These are phyloP conservation scores for Ceratobasidium sp. DNA, from an alignment of 1,284 basidiomycete species.

Conservation along the genomic window DNA sequence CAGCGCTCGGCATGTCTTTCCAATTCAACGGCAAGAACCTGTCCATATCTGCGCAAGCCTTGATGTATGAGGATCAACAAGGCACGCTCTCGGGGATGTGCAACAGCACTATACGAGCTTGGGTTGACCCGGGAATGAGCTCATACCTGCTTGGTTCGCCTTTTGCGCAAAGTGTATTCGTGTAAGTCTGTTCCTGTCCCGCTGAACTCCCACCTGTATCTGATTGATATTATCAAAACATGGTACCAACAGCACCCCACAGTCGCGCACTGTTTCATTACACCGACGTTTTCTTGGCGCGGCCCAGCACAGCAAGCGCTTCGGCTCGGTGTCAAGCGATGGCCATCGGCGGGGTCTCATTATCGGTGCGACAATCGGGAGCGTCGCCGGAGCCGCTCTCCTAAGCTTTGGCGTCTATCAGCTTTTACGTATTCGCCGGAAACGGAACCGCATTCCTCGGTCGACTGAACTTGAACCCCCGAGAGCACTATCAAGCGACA, in stretches of 20 bases:
- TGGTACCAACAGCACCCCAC: background rate
- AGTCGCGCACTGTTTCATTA: background rate
- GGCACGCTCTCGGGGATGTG: slow-evolving; percentile 25
- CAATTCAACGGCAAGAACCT: slow-evolving; percentile 7
- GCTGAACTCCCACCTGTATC: background rate
- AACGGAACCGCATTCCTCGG: background rate
- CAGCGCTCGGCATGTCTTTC: background rate
- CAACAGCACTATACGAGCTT: slow-evolving; percentile 16
- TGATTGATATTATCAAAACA: background rate
- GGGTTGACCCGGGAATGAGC: background rate
- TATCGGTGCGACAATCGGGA: slow-evolving; percentile 31
- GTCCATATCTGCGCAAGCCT: slow-evolving; percentile 3
- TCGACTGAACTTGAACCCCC: background rate
- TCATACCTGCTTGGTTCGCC: slow-evolving; percentile 4
- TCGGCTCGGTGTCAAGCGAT: background rate
- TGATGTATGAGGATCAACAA: background rate
- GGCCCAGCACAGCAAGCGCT: background rate
- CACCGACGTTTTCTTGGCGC: background rate
- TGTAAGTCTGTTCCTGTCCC: slow-evolving; percentile 1
- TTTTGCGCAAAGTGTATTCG: background rate
- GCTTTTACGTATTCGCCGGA: slow-evolving; percentile 4
- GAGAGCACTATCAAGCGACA: background rate
- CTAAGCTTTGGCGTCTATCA: slow-evolving; percentile 15
- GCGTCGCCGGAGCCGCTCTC: slow-evolving; percentile 25
- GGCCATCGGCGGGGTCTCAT: slow-evolving; percentile 1